phyloP scores from a whole-genome alignment of 176 grass and related monocot genomes.

The Oryza coarctata region DNA sequence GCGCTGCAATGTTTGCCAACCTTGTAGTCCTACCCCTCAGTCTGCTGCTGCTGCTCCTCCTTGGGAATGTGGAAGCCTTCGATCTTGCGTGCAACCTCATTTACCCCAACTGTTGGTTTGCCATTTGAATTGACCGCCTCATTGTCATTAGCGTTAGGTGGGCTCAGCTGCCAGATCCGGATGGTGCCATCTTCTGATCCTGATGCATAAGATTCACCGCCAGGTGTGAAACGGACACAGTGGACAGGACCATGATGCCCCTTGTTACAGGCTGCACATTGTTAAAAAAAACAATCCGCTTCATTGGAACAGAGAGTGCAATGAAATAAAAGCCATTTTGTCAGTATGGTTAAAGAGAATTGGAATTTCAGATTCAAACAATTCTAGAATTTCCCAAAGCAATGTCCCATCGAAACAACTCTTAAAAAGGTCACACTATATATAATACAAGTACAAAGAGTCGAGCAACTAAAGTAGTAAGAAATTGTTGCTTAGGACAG shows the following conservation, averaged over 20 bases:
- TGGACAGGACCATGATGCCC: conserved; percentile 96
- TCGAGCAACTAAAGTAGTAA: neutral
- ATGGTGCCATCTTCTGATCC: conserved; percentile 97
- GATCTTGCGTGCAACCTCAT: conserved; percentile 69
- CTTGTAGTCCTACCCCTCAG: conserved; percentile 45
- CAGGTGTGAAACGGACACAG: conserved; percentile 86
- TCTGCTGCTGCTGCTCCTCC: conserved; percentile 48
- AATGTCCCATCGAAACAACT: neutral
- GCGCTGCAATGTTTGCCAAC: conserved; percentile 13
- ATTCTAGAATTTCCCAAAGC: neutral
- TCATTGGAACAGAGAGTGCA: neutral
- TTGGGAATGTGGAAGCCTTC: conserved; percentile 76
- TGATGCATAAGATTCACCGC: conserved; percentile 88
- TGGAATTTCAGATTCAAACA: neutral
- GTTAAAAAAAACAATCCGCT: neutral
- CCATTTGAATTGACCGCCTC: conserved; percentile 46
- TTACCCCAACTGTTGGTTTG: conserved; percentile 54
- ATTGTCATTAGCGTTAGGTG: conserved; percentile 52
- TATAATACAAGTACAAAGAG: neutral
- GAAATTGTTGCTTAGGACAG: neutral
- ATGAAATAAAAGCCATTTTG: neutral
- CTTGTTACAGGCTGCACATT: conserved; percentile 78
- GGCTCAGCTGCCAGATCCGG: conserved; percentile 80
- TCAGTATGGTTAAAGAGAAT: too few species aligned
- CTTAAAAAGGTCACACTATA: neutral